A percentile compares a stretch with the other conserved stretches of the same genome.
Evolutionary conservation across 2,329 filamentous ascomycete genomes (phyloP).

Genomic region (Fusarium albosuccineum): DNA sequence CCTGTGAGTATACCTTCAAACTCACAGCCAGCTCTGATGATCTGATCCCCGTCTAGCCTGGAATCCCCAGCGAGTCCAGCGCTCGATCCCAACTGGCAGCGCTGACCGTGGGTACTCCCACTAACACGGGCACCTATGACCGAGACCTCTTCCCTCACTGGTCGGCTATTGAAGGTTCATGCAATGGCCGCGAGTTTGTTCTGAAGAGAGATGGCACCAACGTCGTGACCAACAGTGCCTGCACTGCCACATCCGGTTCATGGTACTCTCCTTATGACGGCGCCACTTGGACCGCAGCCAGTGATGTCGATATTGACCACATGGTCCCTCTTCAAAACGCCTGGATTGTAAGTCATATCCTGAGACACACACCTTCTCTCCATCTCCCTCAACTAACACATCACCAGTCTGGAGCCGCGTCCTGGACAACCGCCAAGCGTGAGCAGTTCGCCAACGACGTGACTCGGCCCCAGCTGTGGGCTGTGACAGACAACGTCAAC

Average conservation of each 20-base stretch:
- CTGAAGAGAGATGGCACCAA: slow-evolving; percentile 73
- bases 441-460: slow-evolving; percentile 83
- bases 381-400: slow-evolving; percentile 18
- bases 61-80: slow-evolving; percentile 70
- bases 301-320: slow-evolving; percentile 85
- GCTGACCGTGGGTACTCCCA: slow-evolving; percentile 69
- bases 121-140: slow-evolving; percentile 69
- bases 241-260: slow-evolving; percentile 72
- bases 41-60: slow-evolving; percentile 55
- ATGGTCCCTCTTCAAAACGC: slow-evolving; percentile 85
- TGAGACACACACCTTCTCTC: not conserved
- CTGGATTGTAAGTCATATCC: slow-evolving; percentile 70
- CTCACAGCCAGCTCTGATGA: not conserved
- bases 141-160: slow-evolving; percentile 80
- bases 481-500: slow-evolving; percentile 84
- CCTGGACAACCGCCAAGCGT: slow-evolving; percentile 77
- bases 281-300: slow-evolving; percentile 74
- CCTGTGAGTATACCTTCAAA: slow-evolving; percentile 41
- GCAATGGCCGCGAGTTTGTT: slow-evolving; percentile 68
- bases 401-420: slow-evolving; percentile 73
- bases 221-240: slow-evolving; percentile 71
- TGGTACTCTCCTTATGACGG: slow-evolving; percentile 84
- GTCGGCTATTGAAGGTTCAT: slow-evolving; percentile 73
- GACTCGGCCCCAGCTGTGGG: slow-evolving; percentile 79
- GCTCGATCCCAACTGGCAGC: slow-evolving; percentile 70